These are phyloP conservation scores for Fusarium falciforme DNA, from an alignment of 2,329 filamentous ascomycete genomes.

Conservation along the genomic window DNA sequence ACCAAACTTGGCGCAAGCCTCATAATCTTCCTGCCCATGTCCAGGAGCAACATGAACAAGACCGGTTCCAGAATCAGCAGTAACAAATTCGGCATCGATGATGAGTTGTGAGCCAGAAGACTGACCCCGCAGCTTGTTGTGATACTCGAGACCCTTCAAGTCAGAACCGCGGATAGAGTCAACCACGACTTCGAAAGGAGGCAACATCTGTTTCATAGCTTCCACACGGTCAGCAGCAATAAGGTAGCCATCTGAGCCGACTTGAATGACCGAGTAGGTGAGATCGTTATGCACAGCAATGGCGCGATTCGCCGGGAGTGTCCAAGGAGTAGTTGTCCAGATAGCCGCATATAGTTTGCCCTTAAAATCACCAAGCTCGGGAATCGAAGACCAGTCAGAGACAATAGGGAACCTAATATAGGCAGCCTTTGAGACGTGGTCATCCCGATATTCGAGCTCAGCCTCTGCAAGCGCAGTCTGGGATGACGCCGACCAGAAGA, in stretches of 20 bases:
- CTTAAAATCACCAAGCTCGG: conserved; percentile 52
- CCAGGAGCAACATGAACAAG: conserved; percentile 96
- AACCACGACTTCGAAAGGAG: conserved; percentile 64
- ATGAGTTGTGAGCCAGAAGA: conserved; percentile 72
- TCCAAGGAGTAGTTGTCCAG: conserved; percentile 99
- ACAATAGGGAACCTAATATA: conserved; percentile 83
- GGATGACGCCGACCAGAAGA: conserved; percentile 88
- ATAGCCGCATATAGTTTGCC: conserved; percentile 81
- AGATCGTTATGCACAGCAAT: conserved; percentile 84
- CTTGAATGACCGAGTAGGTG: conserved; percentile 75
- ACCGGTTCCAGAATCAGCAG: conserved; percentile 89
- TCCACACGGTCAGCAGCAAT: conserved; percentile 78
- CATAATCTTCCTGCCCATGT: conserved; percentile 97
- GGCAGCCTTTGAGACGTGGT: conserved; percentile 77
- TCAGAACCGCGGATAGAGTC: conserved; percentile 72
- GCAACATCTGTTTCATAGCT: conserved; percentile 62
- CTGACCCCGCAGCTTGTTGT: conserved; percentile 74
- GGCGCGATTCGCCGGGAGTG: conserved; percentile 89
- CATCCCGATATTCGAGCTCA: conserved; percentile 85
- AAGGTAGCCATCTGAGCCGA: conserved; percentile 70
- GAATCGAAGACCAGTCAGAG: conserved; percentile 46
- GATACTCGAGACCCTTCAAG: conserved; percentile 74
- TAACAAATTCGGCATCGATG: conserved; percentile 89
- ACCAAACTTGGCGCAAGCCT: conserved; percentile 76
- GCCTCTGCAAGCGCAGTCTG: conserved; percentile 84